Evolutionary conservation across 2,329 filamentous ascomycete species (phyloP).

Genomic region (Xylariaceae sp.): DNA sequence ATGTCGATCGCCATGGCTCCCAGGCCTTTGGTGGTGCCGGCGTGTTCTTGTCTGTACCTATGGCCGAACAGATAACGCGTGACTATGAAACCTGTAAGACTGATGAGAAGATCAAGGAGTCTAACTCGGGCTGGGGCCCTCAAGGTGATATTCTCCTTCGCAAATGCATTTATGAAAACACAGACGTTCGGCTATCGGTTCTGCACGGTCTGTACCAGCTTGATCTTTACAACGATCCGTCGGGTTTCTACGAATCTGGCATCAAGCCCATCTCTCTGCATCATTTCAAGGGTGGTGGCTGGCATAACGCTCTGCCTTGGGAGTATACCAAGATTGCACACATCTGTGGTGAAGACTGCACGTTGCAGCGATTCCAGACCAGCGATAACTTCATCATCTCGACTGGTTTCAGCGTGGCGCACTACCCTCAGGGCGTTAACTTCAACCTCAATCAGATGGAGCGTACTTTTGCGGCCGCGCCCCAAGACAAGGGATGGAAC

Average conservation of each 20-base stretch:
- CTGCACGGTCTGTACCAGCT: conserved; percentile 66
- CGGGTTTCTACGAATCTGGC: conserved; percentile 68
- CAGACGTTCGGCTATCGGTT: conserved; percentile 61
- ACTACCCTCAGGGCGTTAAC: conserved; percentile 59
- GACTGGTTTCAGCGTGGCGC: conserved; percentile 64
- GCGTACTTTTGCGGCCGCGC: conserved; percentile 57
- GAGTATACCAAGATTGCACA: conserved; percentile 63
- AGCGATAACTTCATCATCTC: conserved; percentile 60
- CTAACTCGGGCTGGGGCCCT: conserved; percentile 64
- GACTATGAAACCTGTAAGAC: conserved; percentile 54
- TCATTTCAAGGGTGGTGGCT: conserved; percentile 67
- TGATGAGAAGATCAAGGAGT: conserved; percentile 57
- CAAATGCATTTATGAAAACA: conserved; percentile 69
- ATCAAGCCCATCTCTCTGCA: conserved; percentile 66
- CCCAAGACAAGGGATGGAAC: conserved; percentile 56
- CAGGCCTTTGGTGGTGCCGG: conserved; percentile 70
- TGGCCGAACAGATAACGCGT: conserved; percentile 53
- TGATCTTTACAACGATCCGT: conserved; percentile 64
- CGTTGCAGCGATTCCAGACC: conserved; percentile 63
- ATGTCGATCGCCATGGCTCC: conserved; percentile 64
- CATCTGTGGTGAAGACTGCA: conserved; percentile 66
- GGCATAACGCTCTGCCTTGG: conserved; percentile 60
- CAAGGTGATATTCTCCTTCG: conserved; percentile 67
- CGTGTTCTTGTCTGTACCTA: conserved; percentile 63
- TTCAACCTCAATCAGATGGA: conserved; percentile 58